These are phyloP conservation scores for Cucumis cinereus DNA, from an alignment of 306 rosid genomes.

Conservation along the genomic window DNA sequence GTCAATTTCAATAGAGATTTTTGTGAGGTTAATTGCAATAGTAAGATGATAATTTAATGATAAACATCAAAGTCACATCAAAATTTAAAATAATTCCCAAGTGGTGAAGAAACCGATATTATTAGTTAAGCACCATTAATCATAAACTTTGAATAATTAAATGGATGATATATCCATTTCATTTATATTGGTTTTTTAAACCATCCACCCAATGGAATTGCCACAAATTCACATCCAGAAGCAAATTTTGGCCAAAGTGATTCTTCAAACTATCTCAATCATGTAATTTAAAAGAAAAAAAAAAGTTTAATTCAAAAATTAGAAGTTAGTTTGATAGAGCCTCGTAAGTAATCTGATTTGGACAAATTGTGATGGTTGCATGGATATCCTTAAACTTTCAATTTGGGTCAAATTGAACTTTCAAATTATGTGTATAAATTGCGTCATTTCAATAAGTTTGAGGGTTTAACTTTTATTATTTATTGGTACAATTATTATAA, in stretches of 20 bases:
- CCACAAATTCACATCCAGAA: background rate
- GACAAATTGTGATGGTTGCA: no score
- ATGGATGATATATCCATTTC: background rate
- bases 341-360: no score
- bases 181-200: background rate
- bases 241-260: background rate
- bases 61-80: background rate
- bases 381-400: no score
- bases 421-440: no score
- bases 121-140: background rate
- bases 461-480: no score
- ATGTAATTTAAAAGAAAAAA: background rate
- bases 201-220: background rate
- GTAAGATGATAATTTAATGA: background rate
- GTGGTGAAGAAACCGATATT: background rate
- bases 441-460: no score
- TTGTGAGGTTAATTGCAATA: background rate
- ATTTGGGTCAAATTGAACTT: no score
- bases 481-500: no score
- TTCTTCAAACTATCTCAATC: background rate
- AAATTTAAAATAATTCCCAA: background rate
- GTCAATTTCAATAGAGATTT: background rate
- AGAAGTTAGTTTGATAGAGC: no score
- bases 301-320: no score
- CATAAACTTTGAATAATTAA: background rate